phyloP scores from a whole-genome alignment of 2,329 filamentous ascomycete species.

The Fusarium sp. region DNA sequence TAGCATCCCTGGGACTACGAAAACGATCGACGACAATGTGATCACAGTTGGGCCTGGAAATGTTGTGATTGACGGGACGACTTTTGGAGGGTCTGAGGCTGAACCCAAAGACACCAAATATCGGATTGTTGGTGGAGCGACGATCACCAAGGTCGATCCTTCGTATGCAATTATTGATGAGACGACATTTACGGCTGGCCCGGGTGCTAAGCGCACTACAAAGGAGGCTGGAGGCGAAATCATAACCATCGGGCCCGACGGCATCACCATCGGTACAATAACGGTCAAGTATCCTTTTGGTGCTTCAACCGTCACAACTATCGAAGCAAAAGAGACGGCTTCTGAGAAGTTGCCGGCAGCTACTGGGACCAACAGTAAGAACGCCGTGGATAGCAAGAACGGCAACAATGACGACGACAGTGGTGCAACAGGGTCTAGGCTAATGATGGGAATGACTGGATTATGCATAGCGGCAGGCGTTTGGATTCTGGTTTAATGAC shows the following conservation, averaged over 20 bases:
- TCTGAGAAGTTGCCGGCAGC: slow-evolving; percentile 39
- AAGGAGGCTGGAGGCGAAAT: slow-evolving; percentile 62
- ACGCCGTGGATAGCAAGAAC: slow-evolving; percentile 19
- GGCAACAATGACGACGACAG: slow-evolving; percentile 36
- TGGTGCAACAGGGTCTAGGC: slow-evolving; percentile 26
- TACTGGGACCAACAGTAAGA: slow-evolving; percentile 42
- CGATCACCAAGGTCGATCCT: slow-evolving; percentile 62
- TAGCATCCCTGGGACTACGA: slow-evolving; percentile 48
- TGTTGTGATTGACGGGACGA: slow-evolving; percentile 55
- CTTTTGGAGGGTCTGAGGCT: slow-evolving; percentile 57
- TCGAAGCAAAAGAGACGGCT: slow-evolving; percentile 50
- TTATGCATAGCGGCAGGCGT: slow-evolving; percentile 57
- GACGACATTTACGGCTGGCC: slow-evolving; percentile 63
- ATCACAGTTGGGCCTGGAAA: slow-evolving; percentile 62
- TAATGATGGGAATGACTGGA: slow-evolving; percentile 34
- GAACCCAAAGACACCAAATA: slow-evolving; percentile 53
- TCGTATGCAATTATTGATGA: slow-evolving; percentile 63
- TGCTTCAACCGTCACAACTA: slow-evolving; percentile 56
- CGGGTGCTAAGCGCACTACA: slow-evolving; percentile 56
- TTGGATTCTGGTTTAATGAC: slow-evolving; percentile 50
- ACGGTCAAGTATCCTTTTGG: slow-evolving; percentile 61
- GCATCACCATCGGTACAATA: slow-evolving; percentile 61
- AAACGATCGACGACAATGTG: slow-evolving; percentile 62
- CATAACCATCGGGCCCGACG: slow-evolving; percentile 62
- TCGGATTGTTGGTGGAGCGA: slow-evolving; percentile 64